Percentiles rank a stretch among this genome's conserved stretches.
phyloP scores from a whole-genome alignment of 805 yeast species.

The Wickerhamomyces canadensis region DNA sequence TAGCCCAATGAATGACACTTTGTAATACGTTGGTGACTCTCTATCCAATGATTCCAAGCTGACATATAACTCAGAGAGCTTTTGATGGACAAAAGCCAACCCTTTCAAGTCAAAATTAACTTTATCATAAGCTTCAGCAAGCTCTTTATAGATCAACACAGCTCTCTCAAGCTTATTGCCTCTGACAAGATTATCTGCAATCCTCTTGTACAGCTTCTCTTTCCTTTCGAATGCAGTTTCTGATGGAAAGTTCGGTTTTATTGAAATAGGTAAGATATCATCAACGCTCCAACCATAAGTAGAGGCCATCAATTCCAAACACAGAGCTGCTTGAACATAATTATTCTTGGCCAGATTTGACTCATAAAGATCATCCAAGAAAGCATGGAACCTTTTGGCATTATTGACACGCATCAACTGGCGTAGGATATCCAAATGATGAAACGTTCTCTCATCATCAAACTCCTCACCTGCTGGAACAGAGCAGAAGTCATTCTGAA shows the following conservation, averaged over 20 bases:
- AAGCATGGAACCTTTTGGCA: slow-evolving; percentile 77
- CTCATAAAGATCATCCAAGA: slow-evolving; percentile 68
- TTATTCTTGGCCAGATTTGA: slow-evolving; percentile 55
- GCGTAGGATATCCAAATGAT: slow-evolving; percentile 67
- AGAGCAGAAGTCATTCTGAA: slow-evolving; percentile 58
- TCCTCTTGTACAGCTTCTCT: slow-evolving; percentile 61
- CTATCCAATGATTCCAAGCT: slow-evolving; percentile 66
- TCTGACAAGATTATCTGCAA: slow-evolving; percentile 61
- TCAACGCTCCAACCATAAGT: slow-evolving; percentile 72
- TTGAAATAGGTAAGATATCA: slow-evolving; percentile 46
- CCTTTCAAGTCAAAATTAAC: slow-evolving; percentile 73
- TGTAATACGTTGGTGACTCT: slow-evolving; percentile 70
- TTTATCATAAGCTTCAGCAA: slow-evolving; percentile 67
- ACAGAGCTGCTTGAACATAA: slow-evolving; percentile 76
- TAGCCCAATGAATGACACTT: slow-evolving; percentile 73
- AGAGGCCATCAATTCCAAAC: slow-evolving; percentile 70
- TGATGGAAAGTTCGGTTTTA: slow-evolving; percentile 68
- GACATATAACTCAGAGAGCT: slow-evolving; percentile 61
- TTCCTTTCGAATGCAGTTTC: slow-evolving; percentile 79
- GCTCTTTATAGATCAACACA: slow-evolving; percentile 68
- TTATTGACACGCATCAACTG: slow-evolving; percentile 71
- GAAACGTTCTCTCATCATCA: slow-evolving; percentile 82
- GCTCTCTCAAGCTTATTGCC: slow-evolving; percentile 81
- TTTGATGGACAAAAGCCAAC: slow-evolving; percentile 62
- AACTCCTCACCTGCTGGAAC: slow-evolving; percentile 82